Percentiles rank a stretch among this genome's conserved stretches.
phyloP scores from a whole-genome alignment of 768 basidiomycete genomes.

The Lactarius tabidus region DNA sequence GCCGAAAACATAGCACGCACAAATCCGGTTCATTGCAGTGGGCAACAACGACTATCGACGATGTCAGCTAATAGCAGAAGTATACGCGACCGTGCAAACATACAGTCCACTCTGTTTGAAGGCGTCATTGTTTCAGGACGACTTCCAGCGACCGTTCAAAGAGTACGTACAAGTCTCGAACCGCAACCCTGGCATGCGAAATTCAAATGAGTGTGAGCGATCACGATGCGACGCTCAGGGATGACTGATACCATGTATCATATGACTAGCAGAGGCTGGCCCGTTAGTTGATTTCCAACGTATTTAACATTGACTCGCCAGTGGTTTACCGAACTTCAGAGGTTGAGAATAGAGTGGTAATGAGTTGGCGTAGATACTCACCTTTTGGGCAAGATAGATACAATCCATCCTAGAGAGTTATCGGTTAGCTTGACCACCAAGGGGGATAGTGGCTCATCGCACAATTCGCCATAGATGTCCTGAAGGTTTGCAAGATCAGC shows the following conservation, averaged over 20 bases:
- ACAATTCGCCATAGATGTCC: constrained; percentile 98
- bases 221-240: neutral
- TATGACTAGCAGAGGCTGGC: constrained; percentile 39
- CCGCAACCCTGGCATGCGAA: constrained; percentile 29
- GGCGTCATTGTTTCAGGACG: neutral
- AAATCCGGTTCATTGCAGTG: constrained; percentile 75
- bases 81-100: neutral
- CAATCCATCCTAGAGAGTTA: constrained; percentile 70
- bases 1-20: constrained; percentile 39
- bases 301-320: constrained; percentile 43
- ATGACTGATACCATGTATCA: constrained; percentile 47
- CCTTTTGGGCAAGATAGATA: constrained; percentile 95
- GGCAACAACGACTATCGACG: constrained; percentile 59
- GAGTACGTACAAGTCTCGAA: constrained; percentile 60
- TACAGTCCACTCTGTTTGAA: constrained; percentile 55
- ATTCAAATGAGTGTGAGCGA: neutral
- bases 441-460: constrained; percentile 26
- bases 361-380: constrained; percentile 28
- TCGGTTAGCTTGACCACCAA: neutral
- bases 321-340: constrained; percentile 64
- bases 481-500: constrained; percentile 31
- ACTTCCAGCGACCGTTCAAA: neutral
- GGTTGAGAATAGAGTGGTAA: neutral
- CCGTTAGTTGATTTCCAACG: neutral
- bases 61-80: neutral